Conservation (phyloP, 768 basidiomycete species). For the Pleurotus tuber-regium region DNA sequence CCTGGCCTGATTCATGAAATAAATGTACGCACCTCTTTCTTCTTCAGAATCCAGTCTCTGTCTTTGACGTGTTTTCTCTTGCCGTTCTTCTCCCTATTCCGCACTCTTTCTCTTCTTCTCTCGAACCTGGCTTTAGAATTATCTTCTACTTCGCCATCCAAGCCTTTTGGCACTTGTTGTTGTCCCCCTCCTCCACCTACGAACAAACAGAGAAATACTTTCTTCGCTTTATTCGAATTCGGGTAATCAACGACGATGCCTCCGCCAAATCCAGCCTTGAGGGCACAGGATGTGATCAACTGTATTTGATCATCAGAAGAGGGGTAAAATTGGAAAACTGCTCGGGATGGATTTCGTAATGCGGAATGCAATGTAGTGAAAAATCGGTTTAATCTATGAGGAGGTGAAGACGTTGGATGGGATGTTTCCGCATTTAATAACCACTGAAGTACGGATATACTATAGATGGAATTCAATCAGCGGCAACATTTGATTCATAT, state of each 20-base stretch:
- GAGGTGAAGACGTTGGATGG: constrained; percentile 84
- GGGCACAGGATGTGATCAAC: constrained; percentile 89
- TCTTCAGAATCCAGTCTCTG: constrained; percentile 92
- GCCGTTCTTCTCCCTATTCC: constrained; percentile 51
- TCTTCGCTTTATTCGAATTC: constrained; percentile 92
- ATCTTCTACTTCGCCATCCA: constrained; percentile 65
- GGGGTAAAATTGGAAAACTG: constrained; percentile 93
- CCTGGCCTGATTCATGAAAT: constrained; percentile 1
- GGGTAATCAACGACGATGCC: constrained; percentile 97
- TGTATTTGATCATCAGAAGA: constrained; percentile 96
- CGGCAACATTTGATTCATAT: constrained; percentile 3
- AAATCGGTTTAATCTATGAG: constrained; percentile 80
- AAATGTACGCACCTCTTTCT: constrained; percentile 81
- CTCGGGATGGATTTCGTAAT: constrained; percentile 81
- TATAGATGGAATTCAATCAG: constrained; percentile 31
- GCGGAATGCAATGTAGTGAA: constrained; percentile 91
- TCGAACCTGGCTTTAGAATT: constrained; percentile 70
- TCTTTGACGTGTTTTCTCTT: constrained; percentile 75
- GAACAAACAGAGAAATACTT: constrained; percentile 91
- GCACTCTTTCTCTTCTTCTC: constrained; percentile 69
- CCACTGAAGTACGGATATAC: constrained; percentile 99
- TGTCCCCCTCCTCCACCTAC: constrained; percentile 74
- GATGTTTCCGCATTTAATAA: constrained; percentile 94
- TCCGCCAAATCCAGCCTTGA: constrained; percentile 94
- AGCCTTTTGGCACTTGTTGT: constrained; percentile 70